Conservation (phyloP, 495 filamentous ascomycete genomes). For the Barbatosphaeria neglecta region DNA sequence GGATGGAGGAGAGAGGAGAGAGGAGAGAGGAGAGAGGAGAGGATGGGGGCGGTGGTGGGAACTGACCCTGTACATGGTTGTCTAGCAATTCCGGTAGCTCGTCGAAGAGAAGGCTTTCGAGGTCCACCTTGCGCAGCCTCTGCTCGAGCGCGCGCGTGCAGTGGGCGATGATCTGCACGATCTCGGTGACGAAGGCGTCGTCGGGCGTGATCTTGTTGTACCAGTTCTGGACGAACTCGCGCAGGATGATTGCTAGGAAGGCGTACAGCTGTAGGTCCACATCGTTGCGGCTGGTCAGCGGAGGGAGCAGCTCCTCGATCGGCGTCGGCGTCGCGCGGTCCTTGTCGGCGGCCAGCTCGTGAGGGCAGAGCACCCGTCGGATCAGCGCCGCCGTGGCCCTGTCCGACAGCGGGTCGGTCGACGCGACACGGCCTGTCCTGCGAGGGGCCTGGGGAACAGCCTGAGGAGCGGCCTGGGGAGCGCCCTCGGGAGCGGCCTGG, state of each 20-base stretch:
- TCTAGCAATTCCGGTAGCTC: slow-evolving; percentile 77
- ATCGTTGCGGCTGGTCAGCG: slow-evolving; percentile 84
- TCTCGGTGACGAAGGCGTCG: slow-evolving; percentile 71
- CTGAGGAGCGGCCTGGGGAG: slow-evolving; percentile 3
- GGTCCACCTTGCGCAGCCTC: slow-evolving; percentile 66
- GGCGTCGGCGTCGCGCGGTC: slow-evolving; percentile 25
- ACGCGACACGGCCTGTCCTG: slow-evolving; percentile 10
- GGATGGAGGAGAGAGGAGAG: too few species aligned
- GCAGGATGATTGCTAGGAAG: slow-evolving; percentile 73
- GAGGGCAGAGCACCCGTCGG: slow-evolving; percentile 37
- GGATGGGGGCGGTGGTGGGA: slow-evolving; percentile 1
- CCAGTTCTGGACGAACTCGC: slow-evolving; percentile 85
- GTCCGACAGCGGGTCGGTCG: slow-evolving; percentile 36
- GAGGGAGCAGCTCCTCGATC: slow-evolving; percentile 73
- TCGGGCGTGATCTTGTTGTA: slow-evolving; percentile 88
- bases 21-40: not conserved
- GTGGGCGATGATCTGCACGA: slow-evolving; percentile 80
- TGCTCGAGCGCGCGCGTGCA: slow-evolving; percentile 79
- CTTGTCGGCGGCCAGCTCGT: slow-evolving; percentile 34
- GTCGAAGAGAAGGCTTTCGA: slow-evolving; percentile 74
- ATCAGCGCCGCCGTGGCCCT: slow-evolving; percentile 39
- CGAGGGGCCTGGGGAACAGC: slow-evolving; percentile 16
- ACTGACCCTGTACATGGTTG: slow-evolving; percentile 67
- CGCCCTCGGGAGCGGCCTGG: slow-evolving; percentile 1
- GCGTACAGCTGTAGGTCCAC: slow-evolving; percentile 89